Percentiles rank a stretch among this genome's conserved stretches.
Evolutionary conservation across 1,284 basidiomycete species (phyloP).

Genomic region (Hypsizygus ulmarius): DNA sequence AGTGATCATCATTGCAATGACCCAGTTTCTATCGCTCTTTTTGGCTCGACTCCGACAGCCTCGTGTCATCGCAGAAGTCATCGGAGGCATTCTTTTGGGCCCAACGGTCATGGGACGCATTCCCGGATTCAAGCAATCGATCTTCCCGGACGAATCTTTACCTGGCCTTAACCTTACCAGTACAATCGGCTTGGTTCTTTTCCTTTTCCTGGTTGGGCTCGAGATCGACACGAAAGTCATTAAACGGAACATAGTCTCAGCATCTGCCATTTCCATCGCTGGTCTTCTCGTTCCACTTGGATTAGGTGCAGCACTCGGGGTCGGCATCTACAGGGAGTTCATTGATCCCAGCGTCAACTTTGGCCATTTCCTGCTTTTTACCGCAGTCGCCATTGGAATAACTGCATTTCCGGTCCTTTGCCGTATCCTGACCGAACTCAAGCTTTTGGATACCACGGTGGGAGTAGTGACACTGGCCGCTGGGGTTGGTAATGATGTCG

Average conservation of each 20-base stretch:
- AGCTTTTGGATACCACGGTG: constrained; percentile 85
- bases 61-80: constrained; percentile 85
- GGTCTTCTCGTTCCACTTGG: constrained; percentile 81
- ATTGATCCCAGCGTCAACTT: constrained; percentile 64
- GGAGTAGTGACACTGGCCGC: constrained; percentile 86
- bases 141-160: constrained; percentile 77
- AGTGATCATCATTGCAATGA: constrained; percentile 75
- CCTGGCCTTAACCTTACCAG: constrained; percentile 79
- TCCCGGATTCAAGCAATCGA: constrained; percentile 62
- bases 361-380: constrained; percentile 89
- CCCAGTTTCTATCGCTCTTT: constrained; percentile 63
- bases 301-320: constrained; percentile 80
- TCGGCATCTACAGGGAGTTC: constrained; percentile 80
- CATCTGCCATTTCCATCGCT: constrained; percentile 55
- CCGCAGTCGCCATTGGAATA: constrained; percentile 86
- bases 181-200: constrained; percentile 87
- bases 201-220: constrained; percentile 88
- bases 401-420: constrained; percentile 94
- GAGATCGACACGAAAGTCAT: constrained; percentile 81
- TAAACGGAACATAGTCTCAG: constrained; percentile 53
- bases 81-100: constrained; percentile 79
- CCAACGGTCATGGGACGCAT: constrained; percentile 78
- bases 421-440: constrained; percentile 75
- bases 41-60: constrained; percentile 76
- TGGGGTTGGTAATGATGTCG: constrained; percentile 85